Base-by-base conservation (phyloP, 345 rosid species). In the Melaleuca quinquenervia region DNA sequence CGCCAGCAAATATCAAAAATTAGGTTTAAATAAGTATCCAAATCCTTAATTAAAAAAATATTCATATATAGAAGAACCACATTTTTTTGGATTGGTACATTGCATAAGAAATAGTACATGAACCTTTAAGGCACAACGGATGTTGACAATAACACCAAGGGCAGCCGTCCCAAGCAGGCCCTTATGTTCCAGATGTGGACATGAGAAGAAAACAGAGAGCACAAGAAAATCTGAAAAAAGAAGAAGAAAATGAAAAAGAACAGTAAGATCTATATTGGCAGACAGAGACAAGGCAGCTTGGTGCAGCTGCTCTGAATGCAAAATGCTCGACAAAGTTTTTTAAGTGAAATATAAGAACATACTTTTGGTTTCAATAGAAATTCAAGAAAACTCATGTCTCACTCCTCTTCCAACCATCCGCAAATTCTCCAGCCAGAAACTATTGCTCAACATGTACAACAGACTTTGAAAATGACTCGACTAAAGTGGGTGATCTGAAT, bases 1-100 rank as follows among this genome's bases (percentile, higher is more conserved):
- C 87, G 62, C 85, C 49, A 54, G 88, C 76, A 80, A 32, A 83
- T 76, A 89, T 62, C 83, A 75, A 53, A 86, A 26, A 76, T 54
- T 8, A 36, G 29, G 12, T 54, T 75, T 11, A 74, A 49, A 50
- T 58, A 27, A 54, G 26, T 48, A 36, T 27, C 22, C 62, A 12
- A 82, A 32, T 51, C 53, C 7, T 55, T 82, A 22, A 51, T 82
- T 9, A 64, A 45, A 12, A 64, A 11, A 32, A 64, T 64, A 64
- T 16, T 32, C 78, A 32, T 32, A 20, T 64, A 64, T 1, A 1
- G 45, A 32, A 64, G 78, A 64, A 22, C 48, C 13, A 3, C 45
- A 32, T 18, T 64, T 64, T 7, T 32, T 41, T 18, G 45, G 78
- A 64, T 64, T 16, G 45, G 22, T 16, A 64, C 18, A 8, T 64